Evolutionary conservation across 1,139 yeast species (phyloP).

Genomic region (Diutina rugosa): DNA sequence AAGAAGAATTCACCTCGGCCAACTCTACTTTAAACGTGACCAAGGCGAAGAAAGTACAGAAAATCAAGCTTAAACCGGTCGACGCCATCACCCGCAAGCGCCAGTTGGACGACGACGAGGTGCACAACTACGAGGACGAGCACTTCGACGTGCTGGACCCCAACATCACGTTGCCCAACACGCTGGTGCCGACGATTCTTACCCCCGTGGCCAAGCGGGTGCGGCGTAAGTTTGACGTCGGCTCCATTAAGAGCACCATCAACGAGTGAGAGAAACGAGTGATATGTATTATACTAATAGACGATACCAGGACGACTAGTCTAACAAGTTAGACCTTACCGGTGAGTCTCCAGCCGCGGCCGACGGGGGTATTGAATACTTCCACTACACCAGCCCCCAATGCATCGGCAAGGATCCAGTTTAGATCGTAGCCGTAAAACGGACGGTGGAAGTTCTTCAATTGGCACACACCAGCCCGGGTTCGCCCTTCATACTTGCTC

Average conservation of each 20-base stretch:
- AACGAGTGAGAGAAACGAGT: not conserved
- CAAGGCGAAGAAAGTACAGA: not conserved
- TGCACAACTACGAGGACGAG: not conserved
- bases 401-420: slow-evolving; percentile 54
- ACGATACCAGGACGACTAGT: not conserved
- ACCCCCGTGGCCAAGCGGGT: not conserved
- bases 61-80: not conserved
- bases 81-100: not conserved
- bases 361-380: slow-evolving; percentile 57
- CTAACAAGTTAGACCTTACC: slow-evolving; percentile 20
- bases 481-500: slow-evolving; percentile 35
- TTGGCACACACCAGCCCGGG: not conserved
- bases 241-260: not conserved
- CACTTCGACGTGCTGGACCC: not conserved
- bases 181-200: not conserved
- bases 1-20: not conserved
- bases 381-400: slow-evolving; percentile 61
- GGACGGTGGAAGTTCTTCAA: slow-evolving; percentile 40
- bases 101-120: not conserved
- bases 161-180: not conserved
- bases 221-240: not conserved
- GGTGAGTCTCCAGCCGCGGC: slow-evolving; percentile 57
- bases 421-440: slow-evolving; percentile 44
- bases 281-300: no score
- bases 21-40: not conserved